Conservation (phyloP, 2,329 filamentous ascomycete species). For the Colletotrichum spaethianum region DNA sequence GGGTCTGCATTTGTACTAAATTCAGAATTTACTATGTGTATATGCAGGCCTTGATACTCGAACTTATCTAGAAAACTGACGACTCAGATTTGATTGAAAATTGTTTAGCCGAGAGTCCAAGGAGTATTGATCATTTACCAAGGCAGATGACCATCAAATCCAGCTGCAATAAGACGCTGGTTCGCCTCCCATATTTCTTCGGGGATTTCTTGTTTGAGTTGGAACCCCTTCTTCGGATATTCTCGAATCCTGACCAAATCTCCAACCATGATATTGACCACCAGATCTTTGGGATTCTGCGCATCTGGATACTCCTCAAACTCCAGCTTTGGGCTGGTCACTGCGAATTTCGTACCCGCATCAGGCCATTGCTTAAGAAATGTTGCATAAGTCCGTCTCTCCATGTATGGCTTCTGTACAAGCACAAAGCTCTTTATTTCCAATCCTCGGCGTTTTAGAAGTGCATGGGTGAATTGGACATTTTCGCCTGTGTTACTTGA, state of each 20-base stretch:
- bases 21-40: not conserved
- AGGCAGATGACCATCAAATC: constrained; percentile 56
- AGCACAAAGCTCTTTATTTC: constrained; percentile 53
- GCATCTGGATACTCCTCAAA: constrained; percentile 59
- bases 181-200: constrained; percentile 58
- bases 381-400: constrained; percentile 61
- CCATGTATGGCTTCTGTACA: constrained; percentile 66
- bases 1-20: too few species aligned
- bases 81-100: too few species aligned
- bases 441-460: constrained; percentile 50
- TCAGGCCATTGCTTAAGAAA: constrained; percentile 63
- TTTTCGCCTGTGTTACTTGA: constrained; percentile 64
- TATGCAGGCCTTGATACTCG: not conserved
- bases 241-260: constrained; percentile 60
- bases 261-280: constrained; percentile 61
- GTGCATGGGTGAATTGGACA: constrained; percentile 57
- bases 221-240: constrained; percentile 59
- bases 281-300: constrained; percentile 57
- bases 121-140: not conserved
- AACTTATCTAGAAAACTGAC: not conserved
- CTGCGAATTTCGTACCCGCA: constrained; percentile 50
- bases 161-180: constrained; percentile 55
- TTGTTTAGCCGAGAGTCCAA: too few species aligned
- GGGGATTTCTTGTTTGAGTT: constrained; percentile 60
- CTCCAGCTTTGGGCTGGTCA: constrained; percentile 57